Evolutionary conservation across 108 stramenopile genomes (phyloP).

Genomic region (Bacterosira constricta): DNA sequence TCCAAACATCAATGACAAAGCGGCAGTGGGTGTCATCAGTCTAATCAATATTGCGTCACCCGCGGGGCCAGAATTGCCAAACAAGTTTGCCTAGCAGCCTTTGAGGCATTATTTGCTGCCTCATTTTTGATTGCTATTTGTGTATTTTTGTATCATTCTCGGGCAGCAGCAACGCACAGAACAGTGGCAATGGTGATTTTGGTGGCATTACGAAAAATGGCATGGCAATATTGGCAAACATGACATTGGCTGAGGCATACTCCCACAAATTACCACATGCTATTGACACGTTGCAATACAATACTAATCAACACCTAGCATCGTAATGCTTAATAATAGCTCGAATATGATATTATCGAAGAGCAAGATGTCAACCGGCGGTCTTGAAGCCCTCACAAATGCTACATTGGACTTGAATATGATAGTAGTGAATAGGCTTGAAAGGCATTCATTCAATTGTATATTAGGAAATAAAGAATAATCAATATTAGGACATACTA

Average conservation of each 20-base stretch:
- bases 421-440: too few species aligned
- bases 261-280: not conserved
- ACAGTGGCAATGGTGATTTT: not conserved
- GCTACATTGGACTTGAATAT: too few species aligned
- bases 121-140: conserved; percentile 27
- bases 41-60: not conserved
- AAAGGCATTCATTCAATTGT: too few species aligned
- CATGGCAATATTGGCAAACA: conserved; percentile 12
- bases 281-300: conserved; percentile 60
- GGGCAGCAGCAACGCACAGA: too few species aligned
- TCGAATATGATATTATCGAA: too few species aligned
- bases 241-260: conserved; percentile 11
- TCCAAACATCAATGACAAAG: not conserved
- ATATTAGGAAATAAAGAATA: too few species aligned
- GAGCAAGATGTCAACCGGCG: too few species aligned
- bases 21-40: not conserved
- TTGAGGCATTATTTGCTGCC: conserved; percentile 19
- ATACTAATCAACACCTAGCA: conserved; percentile 83
- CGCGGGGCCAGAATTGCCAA: conserved; percentile 23
- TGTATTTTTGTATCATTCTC: conserved; percentile 18
- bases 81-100: conserved; percentile 29
- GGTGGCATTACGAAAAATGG: not conserved
- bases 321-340: conserved; percentile 57
- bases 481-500: too few species aligned
- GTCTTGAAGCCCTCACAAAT: too few species aligned